Base-by-base conservation (phyloP, 2,329 filamentous ascomycete genomes). In the Ascochyta rabiei region DNA sequence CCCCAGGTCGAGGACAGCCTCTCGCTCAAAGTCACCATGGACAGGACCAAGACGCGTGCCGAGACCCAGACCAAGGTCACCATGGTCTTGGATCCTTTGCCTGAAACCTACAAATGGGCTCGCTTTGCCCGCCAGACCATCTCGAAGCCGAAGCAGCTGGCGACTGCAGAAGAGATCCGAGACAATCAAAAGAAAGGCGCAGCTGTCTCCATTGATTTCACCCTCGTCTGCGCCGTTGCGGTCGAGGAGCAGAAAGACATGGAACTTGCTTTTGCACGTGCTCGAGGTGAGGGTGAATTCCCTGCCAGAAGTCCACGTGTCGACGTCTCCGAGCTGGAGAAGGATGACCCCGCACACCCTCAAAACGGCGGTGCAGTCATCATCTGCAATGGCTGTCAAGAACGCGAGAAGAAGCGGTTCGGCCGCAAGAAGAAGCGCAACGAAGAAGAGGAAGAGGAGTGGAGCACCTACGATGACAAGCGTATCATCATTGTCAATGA, bases 51-150 rank as follows among this genome's bases (percentile, higher is more conserved):
- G 76, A 96, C 93, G 15, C 87, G 95, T 19, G 95, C 98, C 16
- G 95, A 99, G 78, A 98, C 95, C 0, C 95, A 98, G 72, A 97
- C 98, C 64, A 90, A 90, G 8, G 91, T 97, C 63, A 88, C 88
- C 67, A 82, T 98, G 75, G 89, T 87, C 0, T 76, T 98, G 34
- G 88, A 86, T 53, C 86, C 89, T 18, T 79, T 96, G 41, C 92
- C 93, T 1, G 78, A 82, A 0, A 89, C 89, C 10, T 85, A 93
- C 53, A 90, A 88, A 60, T 91, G 89, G 71, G 79, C 98, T 45
- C 92, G 96, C 68, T 83, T 99, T 15, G 95, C 93, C 4, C 86
- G 89, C 3, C 88, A 97, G 71, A 96, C 91, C 0, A 95, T 99
- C 49, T 95, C 93, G 18, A 98, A 98, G 73, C 90, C 93, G 6